Base-by-base conservation (phyloP, 169 alveolate species). In the Amoebophrya sp. region DNA sequence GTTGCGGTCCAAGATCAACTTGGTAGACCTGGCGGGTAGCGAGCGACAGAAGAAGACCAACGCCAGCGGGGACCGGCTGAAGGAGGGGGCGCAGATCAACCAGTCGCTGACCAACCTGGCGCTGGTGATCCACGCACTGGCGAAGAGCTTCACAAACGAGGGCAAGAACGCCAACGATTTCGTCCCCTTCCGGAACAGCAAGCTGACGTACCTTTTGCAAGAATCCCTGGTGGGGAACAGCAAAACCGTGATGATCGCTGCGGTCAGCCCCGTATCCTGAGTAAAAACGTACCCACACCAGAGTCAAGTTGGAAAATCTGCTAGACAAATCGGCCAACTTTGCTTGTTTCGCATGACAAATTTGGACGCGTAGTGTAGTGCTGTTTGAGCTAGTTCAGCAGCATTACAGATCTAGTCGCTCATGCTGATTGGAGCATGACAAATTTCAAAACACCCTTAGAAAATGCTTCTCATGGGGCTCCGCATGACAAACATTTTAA, bases 21-120 rank as follows among this genome's bases (percentile, higher is more conserved):
- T 97, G 93, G 99, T 97, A 23, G 99, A 97, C 95, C 94, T 97
- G 41, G 99, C 99, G 29, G 99, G 99, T 47, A 95, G 98, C 91
- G 99, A 97, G 93, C 95, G 98, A 7, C 93, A 91, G 54, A 93
- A 94, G 92, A 95, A 95, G 92, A 95, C 97, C 41, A 95, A 96
- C 39, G 97, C 98, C 0, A 95, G 96, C 23, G 98, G 98, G 47
- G 96, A 95, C 77, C 92, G 98, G 91, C 92, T 96, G 54, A 95
- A 96, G 93, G 99, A 97, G 93, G 98, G 98, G 0, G 97, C 96
- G 33, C 96, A 96, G 93, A 97, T 97, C 92, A 97, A 97, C 93
- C 95, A 97, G 91, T 93, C 97, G 29, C 93, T 96, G 35, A 92
- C 96, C 18, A 94, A 97, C 29, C 77, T 97, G 55, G 97, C 97